Conservation (phyloP, 768 basidiomycete species). For the Boletus insuetus region DNA sequence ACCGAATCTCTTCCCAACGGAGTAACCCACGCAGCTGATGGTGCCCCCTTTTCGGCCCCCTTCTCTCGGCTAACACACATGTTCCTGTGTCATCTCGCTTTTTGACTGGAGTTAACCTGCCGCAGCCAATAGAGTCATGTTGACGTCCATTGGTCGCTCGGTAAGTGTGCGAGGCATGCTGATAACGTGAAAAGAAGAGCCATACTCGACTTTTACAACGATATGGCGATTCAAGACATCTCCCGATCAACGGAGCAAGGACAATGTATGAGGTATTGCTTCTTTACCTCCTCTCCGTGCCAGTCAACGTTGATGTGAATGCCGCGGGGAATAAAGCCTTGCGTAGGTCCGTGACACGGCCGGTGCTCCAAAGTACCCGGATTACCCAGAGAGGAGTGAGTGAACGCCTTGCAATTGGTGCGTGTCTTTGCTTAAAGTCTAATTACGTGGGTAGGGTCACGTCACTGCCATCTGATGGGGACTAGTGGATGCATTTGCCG, state of each 20-base stretch:
- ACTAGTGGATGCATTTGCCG: conserved; percentile 12
- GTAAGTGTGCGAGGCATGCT: conserved; percentile 6
- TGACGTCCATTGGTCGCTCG: conserved; percentile 11
- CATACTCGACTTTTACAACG: neutral
- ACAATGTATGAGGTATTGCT: conserved; percentile 7
- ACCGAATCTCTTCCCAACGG: conserved; percentile 14
- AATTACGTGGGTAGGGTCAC: conserved; percentile 34
- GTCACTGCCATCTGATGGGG: conserved; percentile 31
- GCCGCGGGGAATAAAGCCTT: conserved; percentile 32
- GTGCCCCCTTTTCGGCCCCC: conserved; percentile 29
- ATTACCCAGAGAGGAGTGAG: conserved; percentile 18
- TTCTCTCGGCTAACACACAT: conserved; percentile 14
- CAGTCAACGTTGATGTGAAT: conserved; percentile 20
- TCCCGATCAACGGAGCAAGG: conserved; percentile 22
- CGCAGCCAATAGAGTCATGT: conserved; percentile 9
- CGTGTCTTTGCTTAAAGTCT: conserved; percentile 37
- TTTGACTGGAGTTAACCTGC: conserved; percentile 15
- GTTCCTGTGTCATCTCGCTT: conserved; percentile 16
- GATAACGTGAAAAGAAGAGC: conserved; percentile 16
- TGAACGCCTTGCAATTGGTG: conserved; percentile 22
- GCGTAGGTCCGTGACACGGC: conserved; percentile 23
- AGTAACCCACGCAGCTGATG: conserved; percentile 33
- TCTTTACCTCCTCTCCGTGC: conserved; percentile 13
- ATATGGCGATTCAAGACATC: neutral
- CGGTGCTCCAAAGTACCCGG: conserved; percentile 13